phyloP scores from a whole-genome alignment of 768 basidiomycete genomes.

The Lactarius pseudohatsudake region DNA sequence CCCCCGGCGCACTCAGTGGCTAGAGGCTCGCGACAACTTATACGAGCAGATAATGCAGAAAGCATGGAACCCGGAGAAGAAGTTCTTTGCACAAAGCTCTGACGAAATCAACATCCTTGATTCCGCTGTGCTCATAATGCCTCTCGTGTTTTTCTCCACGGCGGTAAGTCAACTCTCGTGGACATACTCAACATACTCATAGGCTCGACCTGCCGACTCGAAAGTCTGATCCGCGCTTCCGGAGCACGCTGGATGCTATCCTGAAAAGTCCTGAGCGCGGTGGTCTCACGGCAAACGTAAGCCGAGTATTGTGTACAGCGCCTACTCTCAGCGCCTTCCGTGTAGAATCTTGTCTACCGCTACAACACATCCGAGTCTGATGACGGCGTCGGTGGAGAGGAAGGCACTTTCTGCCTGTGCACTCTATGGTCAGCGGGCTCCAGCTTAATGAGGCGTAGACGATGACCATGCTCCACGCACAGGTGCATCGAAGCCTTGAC shows the following conservation, averaged over 20 bases:
- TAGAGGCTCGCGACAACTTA: constrained; percentile 69
- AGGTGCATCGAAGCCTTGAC: constrained; percentile 91
- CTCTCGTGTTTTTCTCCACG: constrained; percentile 88
- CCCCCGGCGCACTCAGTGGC: constrained; percentile 69
- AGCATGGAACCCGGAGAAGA: constrained; percentile 73
- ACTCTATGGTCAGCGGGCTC: constrained; percentile 59
- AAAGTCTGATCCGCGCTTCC: constrained; percentile 86
- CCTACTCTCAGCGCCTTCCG: constrained; percentile 21
- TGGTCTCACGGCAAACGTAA: constrained; percentile 84
- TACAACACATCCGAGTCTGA: constrained; percentile 85
- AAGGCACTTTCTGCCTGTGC: constrained; percentile 92
- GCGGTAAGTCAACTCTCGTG: constrained; percentile 47
- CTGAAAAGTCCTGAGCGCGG: constrained; percentile 87
- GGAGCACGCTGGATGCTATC: constrained; percentile 79
- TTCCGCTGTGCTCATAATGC: constrained; percentile 89
- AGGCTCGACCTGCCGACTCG: not conserved
- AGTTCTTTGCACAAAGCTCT: constrained; percentile 85
- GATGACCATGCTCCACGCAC: constrained; percentile 11
- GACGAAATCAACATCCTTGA: constrained; percentile 83
- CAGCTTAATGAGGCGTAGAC: not conserved
- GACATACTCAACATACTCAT: constrained; percentile 2
- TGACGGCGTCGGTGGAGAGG: constrained; percentile 95
- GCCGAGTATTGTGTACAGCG: constrained; percentile 29
- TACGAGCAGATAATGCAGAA: constrained; percentile 94
- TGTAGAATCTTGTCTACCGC: constrained; percentile 81